A percentile compares a stretch with the other conserved stretches of the same genome.
These are phyloP conservation scores for Arabis alpina DNA, from an alignment of 345 rosid species.

Conservation along the genomic window DNA sequence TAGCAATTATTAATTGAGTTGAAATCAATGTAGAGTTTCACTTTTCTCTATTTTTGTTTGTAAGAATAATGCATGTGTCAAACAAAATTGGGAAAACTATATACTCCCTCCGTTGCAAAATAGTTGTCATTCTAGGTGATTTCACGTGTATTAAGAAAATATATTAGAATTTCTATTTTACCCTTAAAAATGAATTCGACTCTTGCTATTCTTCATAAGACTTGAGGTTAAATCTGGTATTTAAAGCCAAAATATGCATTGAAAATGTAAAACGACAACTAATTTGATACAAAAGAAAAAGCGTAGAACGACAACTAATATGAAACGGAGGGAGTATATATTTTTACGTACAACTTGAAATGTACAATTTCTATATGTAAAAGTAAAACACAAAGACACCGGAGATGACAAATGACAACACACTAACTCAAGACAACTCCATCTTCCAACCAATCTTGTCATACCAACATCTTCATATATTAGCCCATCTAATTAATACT, in stretches of 20 bases:
- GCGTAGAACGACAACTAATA: too few species aligned
- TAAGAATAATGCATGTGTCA: constrained; percentile 7
- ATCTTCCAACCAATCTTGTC: constrained; percentile 43
- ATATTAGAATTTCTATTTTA: too few species aligned
- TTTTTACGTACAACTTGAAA: constrained; percentile 11
- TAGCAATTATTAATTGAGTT: not conserved
- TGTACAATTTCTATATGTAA: not conserved
- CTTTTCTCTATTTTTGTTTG: not conserved
- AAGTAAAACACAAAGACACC: constrained; percentile 29
- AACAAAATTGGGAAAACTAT: not conserved
- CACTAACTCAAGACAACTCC: constrained; percentile 41
- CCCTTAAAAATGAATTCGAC: too few species aligned
- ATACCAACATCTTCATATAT: constrained; percentile 1
- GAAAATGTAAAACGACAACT: too few species aligned
- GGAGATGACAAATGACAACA: constrained; percentile 38
- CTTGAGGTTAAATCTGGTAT: too few species aligned
- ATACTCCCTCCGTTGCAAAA: too few species aligned
- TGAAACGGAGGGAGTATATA: too few species aligned
- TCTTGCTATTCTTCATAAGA: too few species aligned
- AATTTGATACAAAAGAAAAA: too few species aligned
- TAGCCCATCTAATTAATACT: constrained; percentile 17
- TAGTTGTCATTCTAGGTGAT: too few species aligned
- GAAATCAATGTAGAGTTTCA: not conserved
- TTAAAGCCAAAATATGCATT: too few species aligned
- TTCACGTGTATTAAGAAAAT: too few species aligned